Percentiles rank a stretch among this genome's conserved stretches.
Conservation (phyloP, 306 rosid genomes). For the Pyrus betulifolia region DNA sequence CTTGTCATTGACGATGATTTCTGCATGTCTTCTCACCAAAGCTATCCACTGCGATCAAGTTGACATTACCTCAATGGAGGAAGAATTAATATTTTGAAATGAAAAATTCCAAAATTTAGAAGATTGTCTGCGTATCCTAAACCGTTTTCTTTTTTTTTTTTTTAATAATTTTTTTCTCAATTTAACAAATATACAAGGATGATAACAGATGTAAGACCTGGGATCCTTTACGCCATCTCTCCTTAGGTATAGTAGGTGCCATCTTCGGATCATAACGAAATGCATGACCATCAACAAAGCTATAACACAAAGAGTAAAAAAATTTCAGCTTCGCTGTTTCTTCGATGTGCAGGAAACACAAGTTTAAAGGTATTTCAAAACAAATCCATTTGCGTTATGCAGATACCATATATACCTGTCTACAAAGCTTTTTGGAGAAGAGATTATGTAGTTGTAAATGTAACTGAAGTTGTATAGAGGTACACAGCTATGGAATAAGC, state of each 20-base stretch:
- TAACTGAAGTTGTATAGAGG: constrained; percentile 9
- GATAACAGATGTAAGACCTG: neutral
- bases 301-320: neutral
- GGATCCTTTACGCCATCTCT: constrained; percentile 15
- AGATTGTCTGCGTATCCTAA: neutral
- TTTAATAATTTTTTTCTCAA: neutral
- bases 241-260: neutral
- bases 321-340: neutral
- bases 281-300: constrained; percentile 6
- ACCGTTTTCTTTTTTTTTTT: neutral
- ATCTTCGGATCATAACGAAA: neutral
- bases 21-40: constrained; percentile 28
- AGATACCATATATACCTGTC: neutral
- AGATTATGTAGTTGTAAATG: neutral
- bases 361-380: too few relatives aligned
- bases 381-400: neutral
- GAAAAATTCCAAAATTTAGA: neutral
- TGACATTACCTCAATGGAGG: neutral
- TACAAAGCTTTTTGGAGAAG: constrained; percentile 3
- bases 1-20: constrained; percentile 15
- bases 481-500: neutral
- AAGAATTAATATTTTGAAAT: neutral
- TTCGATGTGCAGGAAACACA: neutral
- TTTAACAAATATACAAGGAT: neutral
- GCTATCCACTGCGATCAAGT: constrained; percentile 22